Percentiles rank a stretch among this genome's conserved stretches.
phyloP scores from a whole-genome alignment of 208 protist species.

The Trypanosoma scelopori region DNA sequence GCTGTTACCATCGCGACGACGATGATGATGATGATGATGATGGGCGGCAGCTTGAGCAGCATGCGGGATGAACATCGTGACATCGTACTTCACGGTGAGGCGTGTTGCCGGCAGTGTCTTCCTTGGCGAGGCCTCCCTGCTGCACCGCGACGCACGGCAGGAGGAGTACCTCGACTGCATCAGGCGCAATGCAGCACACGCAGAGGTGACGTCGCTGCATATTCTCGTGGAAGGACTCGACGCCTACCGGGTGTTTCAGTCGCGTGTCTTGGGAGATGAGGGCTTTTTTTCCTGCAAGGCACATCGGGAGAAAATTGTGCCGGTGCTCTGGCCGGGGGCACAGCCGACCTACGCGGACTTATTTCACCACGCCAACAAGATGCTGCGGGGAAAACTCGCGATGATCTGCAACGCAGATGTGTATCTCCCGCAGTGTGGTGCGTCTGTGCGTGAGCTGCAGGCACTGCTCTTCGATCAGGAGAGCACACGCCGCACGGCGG shows the following conservation, averaged over 20 bases:
- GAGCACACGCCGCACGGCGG: conserved; percentile 21
- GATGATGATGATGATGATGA: too few species aligned
- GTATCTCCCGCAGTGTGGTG: conserved; percentile 46
- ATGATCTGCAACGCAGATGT: conserved; percentile 91
- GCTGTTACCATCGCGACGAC: too few species aligned
- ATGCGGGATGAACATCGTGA: conserved; percentile 74
- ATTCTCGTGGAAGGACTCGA: conserved; percentile 66
- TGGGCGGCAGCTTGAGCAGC: too few species aligned
- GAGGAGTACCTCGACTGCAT: conserved; percentile 77
- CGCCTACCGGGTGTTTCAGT: conserved; percentile 52
- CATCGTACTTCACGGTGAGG: conserved; percentile 73
- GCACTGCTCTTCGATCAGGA: conserved; percentile 32
- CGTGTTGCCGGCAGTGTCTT: conserved; percentile 51
- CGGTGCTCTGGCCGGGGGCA: conserved; percentile 33
- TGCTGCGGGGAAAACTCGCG: conserved; percentile 42
- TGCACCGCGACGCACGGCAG: conserved; percentile 42
- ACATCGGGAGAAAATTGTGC: conserved; percentile 44
- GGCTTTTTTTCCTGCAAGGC: background rate
- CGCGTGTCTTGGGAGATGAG: conserved; percentile 33
- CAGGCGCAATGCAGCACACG: conserved; percentile 42
- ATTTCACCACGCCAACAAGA: conserved; percentile 66
- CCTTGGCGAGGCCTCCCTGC: conserved; percentile 46
- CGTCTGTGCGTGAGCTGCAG: conserved; percentile 32
- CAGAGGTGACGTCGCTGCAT: conserved; percentile 48
- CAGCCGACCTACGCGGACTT: conserved; percentile 76